Base-by-base conservation (phyloP, 148 eudicot species). In the Diospyros lotus region DNA sequence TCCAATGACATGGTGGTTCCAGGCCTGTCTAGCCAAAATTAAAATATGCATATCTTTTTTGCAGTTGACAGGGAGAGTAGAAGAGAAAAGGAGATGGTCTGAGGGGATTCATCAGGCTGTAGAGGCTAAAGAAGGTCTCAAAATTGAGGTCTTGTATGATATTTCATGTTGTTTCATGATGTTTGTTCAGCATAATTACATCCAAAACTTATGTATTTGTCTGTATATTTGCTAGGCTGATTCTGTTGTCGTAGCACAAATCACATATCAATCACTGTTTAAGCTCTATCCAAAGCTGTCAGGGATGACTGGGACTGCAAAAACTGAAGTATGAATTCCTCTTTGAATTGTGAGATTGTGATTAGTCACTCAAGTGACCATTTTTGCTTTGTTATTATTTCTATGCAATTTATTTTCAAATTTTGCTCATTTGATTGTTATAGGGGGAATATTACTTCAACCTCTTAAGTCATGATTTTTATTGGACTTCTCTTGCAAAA, bases 281-380 rank as follows among this genome's bases (percentile, higher is more conserved):
- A 96, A 96, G 88, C 86, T 96, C 50, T 96, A 93, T 70, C 98
- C 99, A 17, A 96, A 93, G 84, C 87, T 96, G 68, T 93, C 98
- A n/a, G 99, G 99, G 86, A 96, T 96, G 99, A 96, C 99, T 64
- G 99, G 99, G 80, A 96, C 99, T 75, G 99, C 99, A 82, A 96
- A 96, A 86, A 96, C 99, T 39, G 99, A 96, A 88, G 99, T 93
- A 89, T 73, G 74, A 39, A 66, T 66, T 73, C 66, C 46, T 63
- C 43, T 72, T 3, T 50, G 62, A 12, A 59, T 42, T 79, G 41
- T 48, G 38, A 42, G 14, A 58, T 72, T 63, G 15, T 67, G 39
- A 54, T 64, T 46, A 38, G n/a, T 7, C 39, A 71, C 18, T 68
- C 48, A 12, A 50, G 67, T 59, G 40, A 14, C 40, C 40, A 42